A percentile compares a stretch with the other conserved stretches of the same genome.
These are phyloP conservation scores for Moniliella sp. DNA, from an alignment of 1,284 basidiomycete species.

Conservation along the genomic window DNA sequence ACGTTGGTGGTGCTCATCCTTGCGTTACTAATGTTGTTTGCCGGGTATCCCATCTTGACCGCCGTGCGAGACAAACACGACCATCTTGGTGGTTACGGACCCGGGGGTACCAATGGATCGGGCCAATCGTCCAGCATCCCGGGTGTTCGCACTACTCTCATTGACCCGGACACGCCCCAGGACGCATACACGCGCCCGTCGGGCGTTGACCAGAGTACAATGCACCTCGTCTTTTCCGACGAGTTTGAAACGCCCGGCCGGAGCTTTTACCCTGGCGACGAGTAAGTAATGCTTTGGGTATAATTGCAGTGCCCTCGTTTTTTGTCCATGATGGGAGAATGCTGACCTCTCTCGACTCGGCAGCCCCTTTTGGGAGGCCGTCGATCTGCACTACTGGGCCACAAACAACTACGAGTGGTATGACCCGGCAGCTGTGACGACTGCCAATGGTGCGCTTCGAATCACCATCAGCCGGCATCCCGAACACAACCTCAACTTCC, in stretches of 20 bases:
- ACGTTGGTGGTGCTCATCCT: conserved; percentile 36
- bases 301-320: too few relatives aligned
- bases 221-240: conserved; percentile 21
- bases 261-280: conserved; percentile 25
- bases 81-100: too few relatives aligned
- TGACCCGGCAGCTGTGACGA: conserved; percentile 16
- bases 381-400: conserved; percentile 21
- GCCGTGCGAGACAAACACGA: too few relatives aligned
- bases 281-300: too few relatives aligned
- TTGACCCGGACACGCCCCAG: conserved; percentile 20
- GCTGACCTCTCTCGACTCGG: too few relatives aligned
- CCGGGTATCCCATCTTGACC: conserved; percentile 52
- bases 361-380: conserved; percentile 33
- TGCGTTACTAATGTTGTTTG: conserved; percentile 46
- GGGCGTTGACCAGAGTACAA: conserved; percentile 5
- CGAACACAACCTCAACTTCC: conserved; percentile 16
- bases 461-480: conserved; percentile 34
- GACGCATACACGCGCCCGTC: conserved; percentile 5
- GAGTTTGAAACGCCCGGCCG: conserved; percentile 22
- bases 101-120: conserved; percentile 15
- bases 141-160: conserved; percentile 4
- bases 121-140: conserved; percentile 21
- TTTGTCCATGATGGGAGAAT: too few relatives aligned
- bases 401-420: conserved; percentile 21
- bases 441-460: conserved; percentile 10